Evolutionary conservation across 1,139 yeast species (phyloP).

Genomic region (Geotrichum candidum): DNA sequence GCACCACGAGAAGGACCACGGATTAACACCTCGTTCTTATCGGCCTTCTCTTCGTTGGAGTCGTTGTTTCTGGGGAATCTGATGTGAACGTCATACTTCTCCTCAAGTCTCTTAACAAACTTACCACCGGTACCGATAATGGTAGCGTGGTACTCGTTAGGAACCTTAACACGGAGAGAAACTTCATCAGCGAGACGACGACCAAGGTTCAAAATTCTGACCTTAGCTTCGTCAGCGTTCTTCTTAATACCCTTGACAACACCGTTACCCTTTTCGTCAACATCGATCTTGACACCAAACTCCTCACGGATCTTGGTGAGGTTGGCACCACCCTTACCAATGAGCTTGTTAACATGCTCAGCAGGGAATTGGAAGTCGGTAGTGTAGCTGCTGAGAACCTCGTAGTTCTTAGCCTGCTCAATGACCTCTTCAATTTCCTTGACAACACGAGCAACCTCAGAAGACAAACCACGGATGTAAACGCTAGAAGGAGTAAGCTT

Average conservation of each 20-base stretch:
- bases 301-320: conserved; percentile 67
- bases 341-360: conserved; percentile 64
- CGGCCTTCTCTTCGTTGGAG: conserved; percentile 31
- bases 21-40: conserved; percentile 60
- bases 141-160: conserved; percentile 71
- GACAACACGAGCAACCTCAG: conserved; percentile 49
- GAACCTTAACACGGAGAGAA: conserved; percentile 59
- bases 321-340: conserved; percentile 83
- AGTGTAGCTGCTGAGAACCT: conserved; percentile 51
- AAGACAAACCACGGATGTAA: conserved; percentile 54
- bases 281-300: conserved; percentile 72
- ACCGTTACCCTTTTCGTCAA: conserved; percentile 54
- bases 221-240: conserved; percentile 71
- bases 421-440: conserved; percentile 51
- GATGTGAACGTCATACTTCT: conserved; percentile 78
- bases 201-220: conserved; percentile 51
- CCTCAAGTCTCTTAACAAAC: conserved; percentile 82
- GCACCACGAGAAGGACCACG: conserved; percentile 93
- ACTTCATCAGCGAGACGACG: conserved; percentile 82
- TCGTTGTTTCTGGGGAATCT: conserved; percentile 54
- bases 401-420: conserved; percentile 60
- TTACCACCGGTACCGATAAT: conserved; percentile 81
- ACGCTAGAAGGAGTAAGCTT: conserved; percentile 46
- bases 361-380: conserved; percentile 58
- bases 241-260: conserved; percentile 68